A percentile compares a stretch with the other conserved stretches of the same genome.
Conservation (phyloP, 73 alveolate species). For the Durusdinium trenchii region DNA sequence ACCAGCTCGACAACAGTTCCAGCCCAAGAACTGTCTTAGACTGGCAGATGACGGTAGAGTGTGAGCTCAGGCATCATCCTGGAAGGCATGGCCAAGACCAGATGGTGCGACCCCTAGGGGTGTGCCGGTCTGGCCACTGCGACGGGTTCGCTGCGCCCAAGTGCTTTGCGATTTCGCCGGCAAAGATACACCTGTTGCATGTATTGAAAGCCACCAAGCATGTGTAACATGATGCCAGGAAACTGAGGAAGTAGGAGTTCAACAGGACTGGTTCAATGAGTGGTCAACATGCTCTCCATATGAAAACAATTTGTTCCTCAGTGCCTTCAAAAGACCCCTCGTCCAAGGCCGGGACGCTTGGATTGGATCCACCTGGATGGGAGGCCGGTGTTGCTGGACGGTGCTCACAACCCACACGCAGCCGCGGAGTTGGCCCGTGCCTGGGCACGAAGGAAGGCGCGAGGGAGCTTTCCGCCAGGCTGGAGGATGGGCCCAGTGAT, state of each 20-base stretch:
- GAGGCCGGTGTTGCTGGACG: slow-evolving; percentile 33
- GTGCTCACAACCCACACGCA: slow-evolving; percentile 79
- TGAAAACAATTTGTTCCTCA: too few species aligned
- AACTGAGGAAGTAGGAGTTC: neutral
- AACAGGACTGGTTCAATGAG: neutral
- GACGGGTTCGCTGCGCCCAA: too few species aligned
- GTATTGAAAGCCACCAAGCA: neutral
- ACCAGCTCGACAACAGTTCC: neutral
- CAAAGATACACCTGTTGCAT: too few species aligned
- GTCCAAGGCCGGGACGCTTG: slow-evolving; percentile 86
- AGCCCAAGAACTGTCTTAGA: neutral
- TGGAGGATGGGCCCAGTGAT: too few species aligned
- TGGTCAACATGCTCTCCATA: neutral
- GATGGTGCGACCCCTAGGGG: neutral
- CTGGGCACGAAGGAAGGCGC: too few species aligned
- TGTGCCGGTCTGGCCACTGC: neutral
- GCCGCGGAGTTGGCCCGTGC: slow-evolving; percentile 48
- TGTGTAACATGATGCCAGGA: neutral
- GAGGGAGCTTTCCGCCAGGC: too few species aligned
- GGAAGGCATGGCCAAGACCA: neutral
- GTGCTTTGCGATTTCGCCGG: neutral
- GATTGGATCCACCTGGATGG: slow-evolving; percentile 57
- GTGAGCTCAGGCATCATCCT: neutral
- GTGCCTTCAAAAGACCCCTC: neutral
- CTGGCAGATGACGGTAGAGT: neutral